Evolutionary conservation across 768 basidiomycete species (phyloP), one percentile per base, ranked within the genome.

Genomic region (Leccinum fibrillosum): DNA sequence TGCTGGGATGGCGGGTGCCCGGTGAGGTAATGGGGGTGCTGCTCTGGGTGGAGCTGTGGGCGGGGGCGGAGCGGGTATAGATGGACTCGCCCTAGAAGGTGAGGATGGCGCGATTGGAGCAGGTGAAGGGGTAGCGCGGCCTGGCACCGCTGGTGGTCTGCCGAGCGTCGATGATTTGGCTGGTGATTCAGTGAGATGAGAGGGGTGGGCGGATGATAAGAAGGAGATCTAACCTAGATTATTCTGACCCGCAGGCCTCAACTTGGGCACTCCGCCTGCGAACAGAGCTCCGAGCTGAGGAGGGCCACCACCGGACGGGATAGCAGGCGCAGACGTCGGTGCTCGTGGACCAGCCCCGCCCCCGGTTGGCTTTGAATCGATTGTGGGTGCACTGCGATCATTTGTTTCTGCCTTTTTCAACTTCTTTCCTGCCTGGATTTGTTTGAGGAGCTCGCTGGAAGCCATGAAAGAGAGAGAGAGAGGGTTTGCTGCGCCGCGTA

Each of bases 251-350:
- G 89, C 81, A 48, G 92, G 84, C 77, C 89, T 95, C 67, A 96
- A 70, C 69, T 90, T 94, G 4, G 94, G 94, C 78, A 96, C 86
- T 1, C 94, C 94, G 15, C 92, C 93, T 48, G 94, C 92, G 67
- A 97, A 95, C 11, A 97, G 73, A 2, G 84, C 87, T 32, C 85
- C 94, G 4, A 95, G 76, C 71, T 94, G 92, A 25, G 92, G 90
- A 26, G 92, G 85, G 7, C 79, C 85, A n/a, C 69, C 75, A 7
- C 72, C 76, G 28, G 69, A 62, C 8, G 64, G 53, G 53, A 62
- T 32, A 57, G 39, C 55, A 19, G 62, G 49, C 25, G 64, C 50
- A 39, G 74, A 60, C 25, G 57, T 30, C 26, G 64, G 66, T 17
- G 67, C 66, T 28, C 68, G 56, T 59, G 64, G 49, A 58, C 64